A percentile compares a stretch with the other conserved stretches of the same genome.
phyloP scores from a whole-genome alignment of 2,329 filamentous ascomycete genomes.

The Thielaviopsis euricoi region DNA sequence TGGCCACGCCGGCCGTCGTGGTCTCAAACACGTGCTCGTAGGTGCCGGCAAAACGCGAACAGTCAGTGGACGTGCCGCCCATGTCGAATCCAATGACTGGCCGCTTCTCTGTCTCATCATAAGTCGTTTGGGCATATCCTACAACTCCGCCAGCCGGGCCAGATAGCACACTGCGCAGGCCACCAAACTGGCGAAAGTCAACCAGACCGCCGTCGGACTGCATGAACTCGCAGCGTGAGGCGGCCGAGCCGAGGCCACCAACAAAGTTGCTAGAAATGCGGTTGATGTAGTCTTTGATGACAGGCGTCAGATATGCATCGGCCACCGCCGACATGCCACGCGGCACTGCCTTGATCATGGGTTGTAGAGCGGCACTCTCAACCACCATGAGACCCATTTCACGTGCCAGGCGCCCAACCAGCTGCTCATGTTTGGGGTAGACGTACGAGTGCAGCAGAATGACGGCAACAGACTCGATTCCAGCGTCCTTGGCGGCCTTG shows the following conservation, averaged over 20 bases:
- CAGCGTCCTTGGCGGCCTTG: slow-evolving; percentile 41
- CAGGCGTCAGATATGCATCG: slow-evolving; percentile 27
- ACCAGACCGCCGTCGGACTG: slow-evolving; percentile 65
- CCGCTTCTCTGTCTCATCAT: slow-evolving; percentile 64
- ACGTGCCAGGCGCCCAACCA: slow-evolving; percentile 58
- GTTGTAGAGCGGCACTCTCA: slow-evolving; percentile 20
- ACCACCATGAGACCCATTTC: slow-evolving; percentile 45
- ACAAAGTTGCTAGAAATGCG: slow-evolving; percentile 39
- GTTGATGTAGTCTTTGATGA: slow-evolving; percentile 24
- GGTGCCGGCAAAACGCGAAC: slow-evolving; percentile 71
- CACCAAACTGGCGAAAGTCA: slow-evolving; percentile 68
- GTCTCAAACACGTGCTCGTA: slow-evolving; percentile 94
- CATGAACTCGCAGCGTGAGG: slow-evolving; percentile 88
- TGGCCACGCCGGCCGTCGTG: slow-evolving; percentile 83
- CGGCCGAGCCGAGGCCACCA: slow-evolving; percentile 66
- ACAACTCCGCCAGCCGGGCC: slow-evolving; percentile 89
- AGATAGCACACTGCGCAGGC: slow-evolving; percentile 69
- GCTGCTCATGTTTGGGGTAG: slow-evolving; percentile 68
- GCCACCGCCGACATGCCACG: slow-evolving; percentile 27
- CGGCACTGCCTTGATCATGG: slow-evolving; percentile 29
- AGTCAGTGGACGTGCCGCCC: slow-evolving; percentile 66
- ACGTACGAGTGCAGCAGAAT: slow-evolving; percentile 89
- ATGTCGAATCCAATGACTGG: slow-evolving; percentile 93
- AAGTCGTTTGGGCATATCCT: slow-evolving; percentile 81
- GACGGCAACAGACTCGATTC: slow-evolving; percentile 69